phyloP scores from a whole-genome alignment of 176 grass and related monocot species.

The Melocanna baccifera region DNA sequence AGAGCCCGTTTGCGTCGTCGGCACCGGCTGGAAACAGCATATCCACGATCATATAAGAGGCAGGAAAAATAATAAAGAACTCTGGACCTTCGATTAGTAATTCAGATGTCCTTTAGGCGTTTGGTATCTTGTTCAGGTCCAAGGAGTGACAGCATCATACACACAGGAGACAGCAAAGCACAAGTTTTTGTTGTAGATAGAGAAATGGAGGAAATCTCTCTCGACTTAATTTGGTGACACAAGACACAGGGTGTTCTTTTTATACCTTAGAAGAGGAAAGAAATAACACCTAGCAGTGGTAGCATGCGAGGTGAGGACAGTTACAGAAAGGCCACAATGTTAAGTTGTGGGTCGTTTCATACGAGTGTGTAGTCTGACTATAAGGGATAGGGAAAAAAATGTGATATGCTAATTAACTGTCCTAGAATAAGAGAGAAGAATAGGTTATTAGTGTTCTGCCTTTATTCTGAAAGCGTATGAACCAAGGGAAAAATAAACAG shows the following conservation, averaged over 20 bases:
- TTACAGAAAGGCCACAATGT: background rate
- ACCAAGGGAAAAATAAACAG: background rate
- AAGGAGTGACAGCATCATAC: conserved; percentile 9
- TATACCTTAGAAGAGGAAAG: conserved; percentile 17
- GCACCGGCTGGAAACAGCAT: conserved; percentile 24
- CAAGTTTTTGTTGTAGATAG: conserved; percentile 33
- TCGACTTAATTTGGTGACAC: conserved; percentile 13
- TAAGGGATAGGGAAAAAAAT: background rate
- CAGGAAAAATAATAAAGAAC: background rate
- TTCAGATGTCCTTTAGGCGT: background rate
- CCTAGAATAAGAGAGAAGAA: background rate
- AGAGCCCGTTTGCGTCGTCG: conserved; percentile 53
- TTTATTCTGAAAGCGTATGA: conserved; percentile 4
- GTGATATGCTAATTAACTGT: too few relatives aligned
- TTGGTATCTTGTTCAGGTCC: conserved; percentile 18
- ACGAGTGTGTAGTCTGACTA: conserved; percentile 32
- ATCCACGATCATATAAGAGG: conserved; percentile 37
- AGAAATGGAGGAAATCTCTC: background rate
- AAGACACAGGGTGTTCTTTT: conserved; percentile 6
- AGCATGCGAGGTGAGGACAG: background rate
- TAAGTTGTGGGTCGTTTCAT: conserved; percentile 15
- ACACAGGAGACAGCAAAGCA: conserved; percentile 17
- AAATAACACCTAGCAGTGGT: background rate
- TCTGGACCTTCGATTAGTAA: background rate
- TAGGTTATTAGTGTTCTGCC: background rate